These are phyloP conservation scores for Zelopaecilomyces penicillatus DNA, from an alignment of 2,329 filamentous ascomycete genomes.

Conservation along the genomic window DNA sequence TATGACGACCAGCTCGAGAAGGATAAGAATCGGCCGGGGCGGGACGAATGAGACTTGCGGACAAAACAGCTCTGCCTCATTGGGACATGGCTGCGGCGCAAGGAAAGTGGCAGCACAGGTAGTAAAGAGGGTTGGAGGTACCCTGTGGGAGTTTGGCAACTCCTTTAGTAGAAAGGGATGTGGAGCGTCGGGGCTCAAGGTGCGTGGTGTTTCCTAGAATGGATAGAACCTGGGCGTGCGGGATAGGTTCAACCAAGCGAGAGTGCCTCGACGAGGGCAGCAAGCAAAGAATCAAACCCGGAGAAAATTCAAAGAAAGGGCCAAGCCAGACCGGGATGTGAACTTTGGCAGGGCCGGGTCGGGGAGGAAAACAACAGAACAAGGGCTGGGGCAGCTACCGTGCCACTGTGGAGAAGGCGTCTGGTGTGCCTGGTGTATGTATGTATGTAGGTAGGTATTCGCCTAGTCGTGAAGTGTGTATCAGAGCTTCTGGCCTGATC, in stretches of 20 bases:
- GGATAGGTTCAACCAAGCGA: constrained; percentile 6
- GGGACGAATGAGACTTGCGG: constrained; percentile 34
- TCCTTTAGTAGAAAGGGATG: constrained; percentile 7
- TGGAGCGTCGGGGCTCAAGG: constrained; percentile 5
- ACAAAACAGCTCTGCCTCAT: constrained; percentile 37
- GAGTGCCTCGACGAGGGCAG: neutral
- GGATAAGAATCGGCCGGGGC: constrained; percentile 29
- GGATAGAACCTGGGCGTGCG: constrained; percentile 5
- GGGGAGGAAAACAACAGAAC: constrained; percentile 5
- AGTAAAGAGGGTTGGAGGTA: constrained; percentile 22
- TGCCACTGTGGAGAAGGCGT: constrained; percentile 13
- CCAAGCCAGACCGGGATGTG: constrained; percentile 1
- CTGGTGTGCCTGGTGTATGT: constrained; percentile 8
- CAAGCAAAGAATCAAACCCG: constrained; percentile 2
- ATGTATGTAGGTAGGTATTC: neutral
- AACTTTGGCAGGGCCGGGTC: constrained; percentile 7
- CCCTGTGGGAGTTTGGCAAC: constrained; percentile 9
- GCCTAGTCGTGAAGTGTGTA: constrained; percentile 9
- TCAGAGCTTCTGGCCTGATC: constrained; percentile 16
- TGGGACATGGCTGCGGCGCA: constrained; percentile 29
- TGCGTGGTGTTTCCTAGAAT: constrained; percentile 9
- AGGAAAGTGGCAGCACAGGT: constrained; percentile 28
- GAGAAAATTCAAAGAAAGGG: constrained; percentile 7
- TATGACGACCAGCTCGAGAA: constrained; percentile 38
- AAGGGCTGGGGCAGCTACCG: constrained; percentile 14